Conservation (phyloP, 2,329 filamentous ascomycete species). For the Cladosporium oxysporum region DNA sequence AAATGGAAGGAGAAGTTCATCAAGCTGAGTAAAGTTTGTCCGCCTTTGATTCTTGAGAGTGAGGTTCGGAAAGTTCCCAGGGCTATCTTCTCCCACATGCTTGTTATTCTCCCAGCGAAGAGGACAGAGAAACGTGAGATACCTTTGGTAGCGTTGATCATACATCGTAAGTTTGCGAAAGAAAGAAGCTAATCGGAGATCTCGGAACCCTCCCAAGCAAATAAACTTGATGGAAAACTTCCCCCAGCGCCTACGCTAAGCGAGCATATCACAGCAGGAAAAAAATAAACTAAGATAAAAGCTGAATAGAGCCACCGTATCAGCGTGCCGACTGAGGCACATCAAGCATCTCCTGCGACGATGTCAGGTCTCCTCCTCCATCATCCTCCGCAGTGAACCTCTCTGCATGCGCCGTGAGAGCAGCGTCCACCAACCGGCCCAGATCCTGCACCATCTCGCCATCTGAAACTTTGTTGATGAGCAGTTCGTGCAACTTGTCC, state of each 20-base stretch:
- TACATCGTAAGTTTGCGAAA: background rate
- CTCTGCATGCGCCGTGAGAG: background rate
- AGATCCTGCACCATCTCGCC: slow-evolving; percentile 31
- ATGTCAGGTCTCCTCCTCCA: background rate
- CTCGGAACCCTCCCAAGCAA: background rate
- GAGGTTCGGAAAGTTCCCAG: no score
- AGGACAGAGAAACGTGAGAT: no score
- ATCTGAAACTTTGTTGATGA: slow-evolving; percentile 26
- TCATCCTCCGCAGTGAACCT: background rate
- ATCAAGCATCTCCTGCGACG: slow-evolving; percentile 13
- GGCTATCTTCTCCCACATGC: no score
- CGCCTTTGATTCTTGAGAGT: no score
- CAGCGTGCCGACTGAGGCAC: background rate
- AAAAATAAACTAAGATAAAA: no score
- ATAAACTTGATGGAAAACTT: background rate
- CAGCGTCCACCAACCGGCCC: slow-evolving; percentile 12
- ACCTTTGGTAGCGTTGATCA: background rate
- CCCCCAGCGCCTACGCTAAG: slow-evolving; percentile 5
- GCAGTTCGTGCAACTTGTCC: slow-evolving; percentile 22
- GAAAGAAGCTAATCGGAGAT: background rate
- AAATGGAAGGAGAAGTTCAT: background rate
- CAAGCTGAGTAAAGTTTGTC: background rate
- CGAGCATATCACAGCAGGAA: no score
- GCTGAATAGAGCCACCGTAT: no score
- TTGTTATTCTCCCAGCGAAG: no score